Percentiles rank a stretch among this genome's conserved stretches.
Evolutionary conservation across 805 yeast genomes (phyloP).

Genomic region (Monosporozyma yasuniensis): DNA sequence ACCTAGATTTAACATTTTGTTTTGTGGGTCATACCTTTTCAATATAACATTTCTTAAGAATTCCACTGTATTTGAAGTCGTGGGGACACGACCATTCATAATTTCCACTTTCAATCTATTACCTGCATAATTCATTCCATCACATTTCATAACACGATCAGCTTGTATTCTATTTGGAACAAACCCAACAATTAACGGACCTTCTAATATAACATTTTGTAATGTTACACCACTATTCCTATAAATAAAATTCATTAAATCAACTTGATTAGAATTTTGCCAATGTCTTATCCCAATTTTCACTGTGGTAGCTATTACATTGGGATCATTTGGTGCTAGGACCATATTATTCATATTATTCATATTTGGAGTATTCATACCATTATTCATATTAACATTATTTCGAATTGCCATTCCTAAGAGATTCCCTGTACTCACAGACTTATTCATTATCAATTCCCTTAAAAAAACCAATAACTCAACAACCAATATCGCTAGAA

Average conservation of each 20-base stretch:
- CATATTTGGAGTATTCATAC: not conserved
- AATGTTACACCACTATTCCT: constrained; percentile 56
- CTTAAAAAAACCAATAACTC: no score
- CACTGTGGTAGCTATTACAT: constrained; percentile 25
- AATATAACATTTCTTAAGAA: constrained; percentile 51
- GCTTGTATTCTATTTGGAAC: constrained; percentile 52
- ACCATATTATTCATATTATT: constrained; percentile 11
- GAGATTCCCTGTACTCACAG: not conserved
- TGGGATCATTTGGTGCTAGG: not conserved
- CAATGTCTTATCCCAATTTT: constrained; percentile 65
- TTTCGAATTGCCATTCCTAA: constrained; percentile 1
- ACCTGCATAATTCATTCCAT: constrained; percentile 80
- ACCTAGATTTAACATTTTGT: constrained; percentile 61
- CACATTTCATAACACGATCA: constrained; percentile 46
- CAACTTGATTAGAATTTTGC: constrained; percentile 69
- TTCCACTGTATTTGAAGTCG: constrained; percentile 45
- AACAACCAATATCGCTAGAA: not conserved
- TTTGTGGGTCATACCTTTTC: constrained; percentile 55
- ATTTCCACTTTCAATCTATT: constrained; percentile 41
- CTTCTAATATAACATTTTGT: constrained; percentile 44
- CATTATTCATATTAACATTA: not conserved
- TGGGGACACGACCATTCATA: constrained; percentile 10
- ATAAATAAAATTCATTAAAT: constrained; percentile 57
- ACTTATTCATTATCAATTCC: not conserved
- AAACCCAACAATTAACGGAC: constrained; percentile 49